Percentiles rank a stretch among this genome's conserved stretches.
These are phyloP conservation scores for Trichosporon ovoides DNA, from an alignment of 1,284 basidiomycete species.

Conservation along the genomic window DNA sequence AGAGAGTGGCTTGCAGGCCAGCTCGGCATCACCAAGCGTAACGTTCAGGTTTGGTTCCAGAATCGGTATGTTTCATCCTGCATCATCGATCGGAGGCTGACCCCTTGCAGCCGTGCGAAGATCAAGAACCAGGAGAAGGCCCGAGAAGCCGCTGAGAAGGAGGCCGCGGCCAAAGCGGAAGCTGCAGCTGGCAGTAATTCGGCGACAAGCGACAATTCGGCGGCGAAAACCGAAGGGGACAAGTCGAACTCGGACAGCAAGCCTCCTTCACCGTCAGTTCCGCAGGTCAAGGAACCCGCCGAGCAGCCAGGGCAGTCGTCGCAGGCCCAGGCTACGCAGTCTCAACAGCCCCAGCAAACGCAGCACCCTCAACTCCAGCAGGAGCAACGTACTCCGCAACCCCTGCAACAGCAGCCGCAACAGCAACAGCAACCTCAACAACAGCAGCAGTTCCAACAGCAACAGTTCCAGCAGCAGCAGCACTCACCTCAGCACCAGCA, in stretches of 20 bases:
- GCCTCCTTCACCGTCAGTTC: neutral
- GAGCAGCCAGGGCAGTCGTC: neutral
- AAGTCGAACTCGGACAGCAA: neutral
- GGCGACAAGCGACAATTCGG: neutral
- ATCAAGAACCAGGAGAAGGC: conserved; percentile 59
- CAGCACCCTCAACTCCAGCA: neutral
- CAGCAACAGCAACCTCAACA: neutral
- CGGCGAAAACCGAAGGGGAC: neutral
- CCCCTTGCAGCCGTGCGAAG: conserved; percentile 62
- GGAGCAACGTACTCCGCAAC: neutral
- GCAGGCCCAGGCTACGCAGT: neutral
- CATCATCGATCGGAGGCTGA: neutral
- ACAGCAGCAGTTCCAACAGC: neutral
- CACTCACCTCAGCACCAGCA: neutral
- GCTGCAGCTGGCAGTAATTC: neutral
- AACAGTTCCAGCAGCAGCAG: neutral
- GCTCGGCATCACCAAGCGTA: conserved; percentile 83
- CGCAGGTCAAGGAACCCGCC: neutral
- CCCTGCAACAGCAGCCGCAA: neutral
- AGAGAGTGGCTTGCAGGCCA: conserved; percentile 72
- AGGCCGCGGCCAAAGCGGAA: conserved; percentile 23
- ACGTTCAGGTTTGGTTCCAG: conserved; percentile 94
- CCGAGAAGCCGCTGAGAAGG: conserved; percentile 26
- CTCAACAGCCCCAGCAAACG: no score
- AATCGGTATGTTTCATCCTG: conserved; percentile 58